Base-by-base conservation (phyloP, 1,284 basidiomycete genomes). In the Moesziomyces sp. region DNA sequence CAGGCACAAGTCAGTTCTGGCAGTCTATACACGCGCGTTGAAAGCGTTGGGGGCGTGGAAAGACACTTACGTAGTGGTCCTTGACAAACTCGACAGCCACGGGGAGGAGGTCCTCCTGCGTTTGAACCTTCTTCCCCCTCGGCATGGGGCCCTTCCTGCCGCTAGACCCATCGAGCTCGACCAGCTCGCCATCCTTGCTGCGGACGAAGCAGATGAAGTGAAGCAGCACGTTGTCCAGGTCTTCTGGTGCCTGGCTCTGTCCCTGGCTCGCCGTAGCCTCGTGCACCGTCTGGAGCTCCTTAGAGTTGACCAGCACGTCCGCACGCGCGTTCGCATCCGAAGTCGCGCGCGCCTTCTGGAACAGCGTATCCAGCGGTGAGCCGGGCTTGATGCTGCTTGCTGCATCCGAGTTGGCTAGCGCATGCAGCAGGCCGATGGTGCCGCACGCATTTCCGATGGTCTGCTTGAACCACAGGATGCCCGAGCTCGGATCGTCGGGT, bases 401-500 rank as follows among this genome's bases (percentile, higher is more conserved):
- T 2, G 80, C 81, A 2, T 56, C 52, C 10, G 80, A 76, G 64
- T 84, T 84, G 48, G 74, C 67, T 11, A 84, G 67, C 0, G 80
- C 76, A 50, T 84, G 83, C 9, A 84, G 71, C 3, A 84, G 77
- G 11, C 79, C 83, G 47, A 84, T 84, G 13, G 83, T 84, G 10
- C 83, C 83, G 52, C 83, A 84, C 0, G 83, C 83, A 57, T 84
- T 84, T 7, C 79, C 78, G 46, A 84, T 84, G 11, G 79, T 83
- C 67, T 84, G 83, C 58, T 82, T 77, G 75, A 84, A 79, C 79
- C 77, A 78, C 21, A 83, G 46, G 21, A 77, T 49, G 42, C 55
- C 56, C 5, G 61, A 58, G 23, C 55, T 59, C 7, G 49, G 56
- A 28, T 63, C 42, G 3, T 58, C 45, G 19, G 60, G 45, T 8